Conservation (phyloP, 2,329 filamentous ascomycete species). For the Pseudogymnoascus sp. region DNA sequence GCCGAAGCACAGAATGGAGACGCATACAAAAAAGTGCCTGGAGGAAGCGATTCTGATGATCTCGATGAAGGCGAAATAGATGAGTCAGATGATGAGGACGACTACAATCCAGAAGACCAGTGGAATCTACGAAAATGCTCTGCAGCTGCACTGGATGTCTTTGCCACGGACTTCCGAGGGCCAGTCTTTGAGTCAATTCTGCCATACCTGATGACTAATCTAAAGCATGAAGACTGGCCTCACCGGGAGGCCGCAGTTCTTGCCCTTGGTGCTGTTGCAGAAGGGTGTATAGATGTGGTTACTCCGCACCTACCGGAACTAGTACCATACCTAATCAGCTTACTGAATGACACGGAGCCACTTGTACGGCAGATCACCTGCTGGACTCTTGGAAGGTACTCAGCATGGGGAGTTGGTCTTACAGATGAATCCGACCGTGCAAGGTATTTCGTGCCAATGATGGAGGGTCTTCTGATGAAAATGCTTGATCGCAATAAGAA, state of each 20-base stretch:
- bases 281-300: conserved; percentile 86
- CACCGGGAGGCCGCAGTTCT: conserved; percentile 90
- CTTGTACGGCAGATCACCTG: conserved; percentile 95
- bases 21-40: conserved; percentile 42
- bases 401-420: conserved; percentile 78
- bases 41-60: conserved; percentile 57
- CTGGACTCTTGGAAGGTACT: conserved; percentile 93
- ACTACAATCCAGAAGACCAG: conserved; percentile 75
- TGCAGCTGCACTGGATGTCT: conserved; percentile 86
- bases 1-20: conserved; percentile 45
- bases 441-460: conserved; percentile 85
- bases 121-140: conserved; percentile 98
- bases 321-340: conserved; percentile 78
- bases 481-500: conserved; percentile 98
- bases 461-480: conserved; percentile 87
- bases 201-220: conserved; percentile 82
- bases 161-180: conserved; percentile 81
- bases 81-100: conserved; percentile 65
- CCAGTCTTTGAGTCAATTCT: conserved; percentile 86
- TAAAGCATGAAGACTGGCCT: conserved; percentile 83
- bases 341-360: conserved; percentile 76
- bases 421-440: conserved; percentile 57
- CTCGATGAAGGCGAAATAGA: conserved; percentile 84
- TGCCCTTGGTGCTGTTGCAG: conserved; percentile 86
- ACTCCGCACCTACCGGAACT: conserved; percentile 84